Evolutionary conservation across 331 rosid genomes (phyloP), one percentile per base, ranked within the genome.

Genomic region (Arachis monticola): DNA sequence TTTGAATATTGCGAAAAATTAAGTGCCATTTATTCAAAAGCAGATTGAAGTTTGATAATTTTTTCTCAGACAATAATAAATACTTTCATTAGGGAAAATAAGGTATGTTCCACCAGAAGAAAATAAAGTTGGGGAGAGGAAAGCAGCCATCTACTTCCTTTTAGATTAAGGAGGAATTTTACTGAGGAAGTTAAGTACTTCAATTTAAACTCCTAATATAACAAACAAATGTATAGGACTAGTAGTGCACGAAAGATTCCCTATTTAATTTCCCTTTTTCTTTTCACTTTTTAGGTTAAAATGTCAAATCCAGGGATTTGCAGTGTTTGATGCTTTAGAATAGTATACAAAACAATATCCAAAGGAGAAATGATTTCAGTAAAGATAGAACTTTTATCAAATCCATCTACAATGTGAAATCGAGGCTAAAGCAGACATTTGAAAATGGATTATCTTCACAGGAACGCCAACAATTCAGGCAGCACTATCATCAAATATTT

Each of bases 331-430:
- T 7, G 4, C 31, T 60, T 60, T 13, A 30, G 32, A 51, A 67
- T 52, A 10, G 40, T 52, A 40, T 48, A 48, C 6, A 3, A 35
- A 35, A 35, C 40, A 35, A 35, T 35, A 35, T 2, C 40, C 40
- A 35, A 35, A 64, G 50, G 45, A 72, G 13, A 35, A 35, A 35
- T 2, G 7, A 67, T 47, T 38, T 51, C 65, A 50, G 11, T 10
- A 14, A 60, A 27, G 69, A 7, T 14, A 61, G 51, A 9, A 42
- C n/a, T 45, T 45, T 61, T 6, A 74, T 11, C 46, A 32, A 38
- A 63, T 80, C 66, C 56, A 67, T n/a, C 67, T 4, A 30, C 55
- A 68, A 74, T 44, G 17, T 69, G 41, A 67, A 73, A 52, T 55
- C 55, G 12, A 46, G 56, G 50, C 58, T 35, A 31, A 31, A 32